Evolutionary conservation across 2,329 filamentous ascomycete species (phyloP).

Genomic region (Colletotrichum navitas): DNA sequence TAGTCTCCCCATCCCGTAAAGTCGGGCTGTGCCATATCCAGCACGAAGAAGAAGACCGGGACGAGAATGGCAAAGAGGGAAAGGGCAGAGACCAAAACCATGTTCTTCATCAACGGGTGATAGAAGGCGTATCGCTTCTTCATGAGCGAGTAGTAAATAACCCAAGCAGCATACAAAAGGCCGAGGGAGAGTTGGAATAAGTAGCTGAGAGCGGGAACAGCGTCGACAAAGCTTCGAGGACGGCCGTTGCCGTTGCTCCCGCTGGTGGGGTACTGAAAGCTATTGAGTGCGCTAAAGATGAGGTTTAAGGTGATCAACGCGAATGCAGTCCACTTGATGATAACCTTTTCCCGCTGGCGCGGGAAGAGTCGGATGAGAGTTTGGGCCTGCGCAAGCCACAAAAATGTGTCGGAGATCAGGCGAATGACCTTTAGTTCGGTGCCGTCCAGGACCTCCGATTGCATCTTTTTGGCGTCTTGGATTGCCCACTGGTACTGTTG

Average conservation of each 20-base stretch:
- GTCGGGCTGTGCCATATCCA: conserved; percentile 87
- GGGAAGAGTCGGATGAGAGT: conserved; percentile 96
- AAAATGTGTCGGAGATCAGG: conserved; percentile 93
- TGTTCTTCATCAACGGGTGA: conserved; percentile 91
- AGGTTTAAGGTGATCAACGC: conserved; percentile 91
- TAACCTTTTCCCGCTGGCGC: conserved; percentile 95
- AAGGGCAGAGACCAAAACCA: conserved; percentile 81
- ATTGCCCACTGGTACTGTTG: conserved; percentile 83
- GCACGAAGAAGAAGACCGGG: conserved; percentile 91
- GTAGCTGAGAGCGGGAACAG: conserved; percentile 91
- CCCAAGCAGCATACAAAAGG: conserved; percentile 91
- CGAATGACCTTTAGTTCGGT: conserved; percentile 90
- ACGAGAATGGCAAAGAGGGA: conserved; percentile 87
- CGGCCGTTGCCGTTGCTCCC: conserved; percentile 67
- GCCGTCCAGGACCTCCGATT: conserved; percentile 83
- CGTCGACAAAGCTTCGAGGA: conserved; percentile 85
- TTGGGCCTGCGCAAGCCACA: conserved; percentile 98
- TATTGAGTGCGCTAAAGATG: conserved; percentile 91
- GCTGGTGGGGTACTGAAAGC: conserved; percentile 72
- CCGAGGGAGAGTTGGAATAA: conserved; percentile 90
- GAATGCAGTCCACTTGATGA: conserved; percentile 99
- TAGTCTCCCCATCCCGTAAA: conserved; percentile 96
- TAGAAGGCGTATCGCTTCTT: conserved; percentile 94
- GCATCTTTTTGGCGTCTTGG: conserved; percentile 82
- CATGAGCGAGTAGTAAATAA: conserved; percentile 92